Evolutionary conservation across 352 stramenopile genomes (phyloP), one percentile per base, ranked within the genome.

Genomic region (Phytophthora sojae): DNA sequence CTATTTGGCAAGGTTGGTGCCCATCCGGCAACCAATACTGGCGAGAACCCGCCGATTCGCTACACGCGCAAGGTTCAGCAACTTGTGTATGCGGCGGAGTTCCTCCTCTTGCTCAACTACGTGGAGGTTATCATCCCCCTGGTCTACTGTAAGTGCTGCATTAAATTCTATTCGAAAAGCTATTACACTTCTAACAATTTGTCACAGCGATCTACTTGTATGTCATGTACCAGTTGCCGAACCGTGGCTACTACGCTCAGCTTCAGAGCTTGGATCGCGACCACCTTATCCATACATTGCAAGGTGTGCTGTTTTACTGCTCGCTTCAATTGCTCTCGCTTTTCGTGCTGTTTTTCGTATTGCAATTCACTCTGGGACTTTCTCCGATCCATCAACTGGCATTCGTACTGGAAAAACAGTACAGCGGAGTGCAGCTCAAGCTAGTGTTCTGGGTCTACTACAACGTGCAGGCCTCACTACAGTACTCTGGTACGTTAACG

Each of bases 61-160:
- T 50, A 50, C 42, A 50, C 17, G 3, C n/a, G 42, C 17, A 50
- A 50, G n/a, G 42, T 50, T 21, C 42, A 50, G n/a, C 15, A 50
- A 19, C 15, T 50, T 23, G 42, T 50, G 7, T 50, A 50, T 19
- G 42, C n/a, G 2, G 42, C 42, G 12, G 42, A 50, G 23, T 50
- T 50, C 19, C 42, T 50, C n/a, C 42, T 50, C 17, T 23, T 50
- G 17, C 42, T 50, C 42, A 50, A 50, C n/a, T 50, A 50, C n/a
- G 42, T 50, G 15, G 42, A 50, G 42, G 42, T 50, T 19, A 50
- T 50, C n/a, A 25, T 50, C 6, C 42, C 42, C 5, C 42, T 50
- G 2, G 17, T 50, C 42, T 50, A 50, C 42, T 50, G 42, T 50
- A 21, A 50, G 42, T 50, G 42, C 2, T 50, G 15, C 17, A 50